phyloP scores from a whole-genome alignment of 2,329 filamentous ascomycete species.

The Fusarium duplospermum region DNA sequence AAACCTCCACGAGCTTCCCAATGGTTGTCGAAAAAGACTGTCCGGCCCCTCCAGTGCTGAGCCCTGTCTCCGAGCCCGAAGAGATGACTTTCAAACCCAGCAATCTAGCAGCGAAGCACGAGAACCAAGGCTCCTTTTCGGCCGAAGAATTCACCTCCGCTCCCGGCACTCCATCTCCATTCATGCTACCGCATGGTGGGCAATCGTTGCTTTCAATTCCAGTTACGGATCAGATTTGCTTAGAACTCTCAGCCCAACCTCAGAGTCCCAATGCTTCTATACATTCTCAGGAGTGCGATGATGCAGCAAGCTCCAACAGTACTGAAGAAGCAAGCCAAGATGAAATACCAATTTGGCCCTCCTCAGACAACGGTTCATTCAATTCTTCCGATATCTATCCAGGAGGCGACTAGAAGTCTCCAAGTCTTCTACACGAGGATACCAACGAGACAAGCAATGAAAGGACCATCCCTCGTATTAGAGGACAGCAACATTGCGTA shows the following conservation, averaged over 20 bases:
- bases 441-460: conserved; percentile 16
- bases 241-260: not conserved
- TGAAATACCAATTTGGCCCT: not conserved
- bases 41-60: conserved; percentile 35
- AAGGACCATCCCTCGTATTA: conserved; percentile 23
- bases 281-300: not conserved
- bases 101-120: conserved; percentile 2
- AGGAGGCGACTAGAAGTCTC: conserved; percentile 33
- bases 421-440: conserved; percentile 21
- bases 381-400: conserved; percentile 16
- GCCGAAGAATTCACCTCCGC: not conserved
- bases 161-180: not conserved
- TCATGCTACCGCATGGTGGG: not conserved
- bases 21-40: conserved; percentile 36
- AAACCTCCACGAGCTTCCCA: conserved; percentile 32
- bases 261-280: not conserved
- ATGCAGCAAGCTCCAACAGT: not conserved
- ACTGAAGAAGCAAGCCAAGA: not conserved
- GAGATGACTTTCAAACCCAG: not conserved
- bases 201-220: not conserved
- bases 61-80: not conserved
- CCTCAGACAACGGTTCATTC: not conserved
- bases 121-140: conserved; percentile 6
- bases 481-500: conserved; percentile 37
- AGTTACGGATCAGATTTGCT: not conserved